Base-by-base conservation (phyloP, 1,284 basidiomycete species). In the Termitomyces sp. region DNA sequence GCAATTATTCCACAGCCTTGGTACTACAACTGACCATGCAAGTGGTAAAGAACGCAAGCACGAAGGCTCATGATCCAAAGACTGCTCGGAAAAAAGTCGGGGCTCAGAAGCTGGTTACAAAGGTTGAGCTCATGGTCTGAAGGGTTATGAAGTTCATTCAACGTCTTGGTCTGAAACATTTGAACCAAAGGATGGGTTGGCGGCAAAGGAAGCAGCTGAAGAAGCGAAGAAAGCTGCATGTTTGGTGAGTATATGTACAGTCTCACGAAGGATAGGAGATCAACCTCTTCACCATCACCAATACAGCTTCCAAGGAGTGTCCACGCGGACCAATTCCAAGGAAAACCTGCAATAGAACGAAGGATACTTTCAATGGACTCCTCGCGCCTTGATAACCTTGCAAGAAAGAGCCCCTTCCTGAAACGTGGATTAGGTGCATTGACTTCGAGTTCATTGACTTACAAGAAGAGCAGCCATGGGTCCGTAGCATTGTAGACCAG, bases 291-390 rank as follows among this genome's bases (percentile, higher is more conserved):
- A n/a, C 84, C 84, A 58, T 94, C 93, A 34, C 88, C 84, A 28
- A 97, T 80, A 63, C 92, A 88, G 50, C 83, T 83, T 1, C 85
- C 84, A 19, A 98, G 76, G 52, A 94, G 79, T 19, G 81, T 76
- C 96, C 97, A 99, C 3, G 88, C 80, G 26, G 91, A 92, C 96
- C 97, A 99, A 67, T 98, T 98, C 87, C 94, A 99, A 7, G 92
- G 88, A 65, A 90, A 93, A 3, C 79, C 77, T 48, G 82, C 79
- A 47, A 98, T 86, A 5, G 93, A 95, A 33, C 84, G 71, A 17
- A 98, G 74, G 7, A 87, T 81, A 61, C 79, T 84, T 65, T 94
- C 92, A 34, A 96, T 89, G 0, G 96, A 94, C 66, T 93, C 90
- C 59, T 92, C 86, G 41, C 91, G 81, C 60, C 88, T 79, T 46